These are phyloP conservation scores for Paraconiothyrium sp. DNA, from an alignment of 2,329 filamentous ascomycete genomes.

Conservation along the genomic window DNA sequence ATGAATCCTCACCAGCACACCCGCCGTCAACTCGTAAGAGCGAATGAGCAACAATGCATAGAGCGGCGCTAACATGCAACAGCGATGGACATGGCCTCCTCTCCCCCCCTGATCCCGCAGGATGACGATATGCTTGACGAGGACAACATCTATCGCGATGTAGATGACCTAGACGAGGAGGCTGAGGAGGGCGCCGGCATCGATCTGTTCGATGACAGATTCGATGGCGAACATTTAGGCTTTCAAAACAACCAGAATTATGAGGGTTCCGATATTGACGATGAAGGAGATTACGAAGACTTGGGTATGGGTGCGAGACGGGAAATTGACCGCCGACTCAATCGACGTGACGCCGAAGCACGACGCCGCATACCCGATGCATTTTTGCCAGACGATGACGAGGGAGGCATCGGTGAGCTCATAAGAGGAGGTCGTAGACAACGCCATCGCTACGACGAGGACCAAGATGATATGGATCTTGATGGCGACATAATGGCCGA, in stretches of 20 bases:
- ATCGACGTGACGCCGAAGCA: slow-evolving; percentile 76
- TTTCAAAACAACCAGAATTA: slow-evolving; percentile 67
- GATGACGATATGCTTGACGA: slow-evolving; percentile 75
- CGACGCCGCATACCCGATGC: slow-evolving; percentile 74
- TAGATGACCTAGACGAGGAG: slow-evolving; percentile 74
- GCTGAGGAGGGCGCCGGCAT: slow-evolving; percentile 76
- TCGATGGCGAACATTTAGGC: slow-evolving; percentile 67
- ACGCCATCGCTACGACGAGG: slow-evolving; percentile 92
- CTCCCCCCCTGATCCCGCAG: slow-evolving; percentile 72
- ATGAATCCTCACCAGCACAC: slow-evolving; percentile 66
- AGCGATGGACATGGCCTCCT: slow-evolving; percentile 62
- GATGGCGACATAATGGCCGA: slow-evolving; percentile 94
- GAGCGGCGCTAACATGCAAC: slow-evolving; percentile 37
- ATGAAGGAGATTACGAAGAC: slow-evolving; percentile 76
- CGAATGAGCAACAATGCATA: slow-evolving; percentile 6
- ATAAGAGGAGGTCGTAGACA: slow-evolving; percentile 85
- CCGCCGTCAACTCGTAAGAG: slow-evolving; percentile 72
- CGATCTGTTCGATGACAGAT: slow-evolving; percentile 75
- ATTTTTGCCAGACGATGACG: slow-evolving; percentile 84
- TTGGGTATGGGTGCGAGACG: slow-evolving; percentile 74
- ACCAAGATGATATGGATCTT: slow-evolving; percentile 88
- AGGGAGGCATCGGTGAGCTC: slow-evolving; percentile 84
- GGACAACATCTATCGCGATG: slow-evolving; percentile 70
- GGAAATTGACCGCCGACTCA: slow-evolving; percentile 76
- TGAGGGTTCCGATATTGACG: slow-evolving; percentile 76